Conservation (phyloP, 176 grass and related monocot species). For the Eleusine coracana region DNA sequence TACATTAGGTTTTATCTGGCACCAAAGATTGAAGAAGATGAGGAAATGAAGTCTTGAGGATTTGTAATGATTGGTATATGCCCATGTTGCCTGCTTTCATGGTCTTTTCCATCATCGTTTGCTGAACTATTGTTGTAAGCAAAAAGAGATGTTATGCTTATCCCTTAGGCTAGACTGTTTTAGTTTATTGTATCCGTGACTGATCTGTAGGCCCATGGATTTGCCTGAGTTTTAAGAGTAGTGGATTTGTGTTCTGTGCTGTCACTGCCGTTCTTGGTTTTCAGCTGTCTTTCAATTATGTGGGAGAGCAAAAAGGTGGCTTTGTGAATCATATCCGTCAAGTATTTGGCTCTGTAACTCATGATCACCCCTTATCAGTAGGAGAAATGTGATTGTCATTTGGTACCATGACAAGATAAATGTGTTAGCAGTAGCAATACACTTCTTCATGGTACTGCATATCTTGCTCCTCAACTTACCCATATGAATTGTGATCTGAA, state of each 20-base stretch:
- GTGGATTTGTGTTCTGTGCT: conserved; percentile 15
- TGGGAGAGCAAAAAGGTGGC: not conserved
- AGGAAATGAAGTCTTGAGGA: conserved; percentile 76
- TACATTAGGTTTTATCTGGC: conserved; percentile 87
- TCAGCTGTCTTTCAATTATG: not conserved
- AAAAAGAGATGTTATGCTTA: not conserved
- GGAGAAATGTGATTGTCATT: no score
- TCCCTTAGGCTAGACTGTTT: conserved; percentile 5
- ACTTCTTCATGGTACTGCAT: no score
- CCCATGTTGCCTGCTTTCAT: conserved; percentile 47
- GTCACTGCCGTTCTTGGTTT: not conserved
- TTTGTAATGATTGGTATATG: conserved; percentile 34
- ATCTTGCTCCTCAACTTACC: no score
- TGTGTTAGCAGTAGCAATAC: no score
- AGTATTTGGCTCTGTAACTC: not conserved
- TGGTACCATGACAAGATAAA: not conserved
- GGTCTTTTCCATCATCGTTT: not conserved
- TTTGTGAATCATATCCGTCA: not conserved
- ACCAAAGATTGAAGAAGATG: conserved; percentile 94
- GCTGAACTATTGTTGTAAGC: not conserved
- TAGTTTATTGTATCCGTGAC: conserved; percentile 32
- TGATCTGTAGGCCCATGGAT: conserved; percentile 29
- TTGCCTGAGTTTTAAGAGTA: conserved; percentile 38
- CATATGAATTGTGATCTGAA: no score
- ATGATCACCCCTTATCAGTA: not conserved